phyloP scores from a whole-genome alignment of 2,329 filamentous ascomycete genomes.

The Lasiodiplodia sp. region DNA sequence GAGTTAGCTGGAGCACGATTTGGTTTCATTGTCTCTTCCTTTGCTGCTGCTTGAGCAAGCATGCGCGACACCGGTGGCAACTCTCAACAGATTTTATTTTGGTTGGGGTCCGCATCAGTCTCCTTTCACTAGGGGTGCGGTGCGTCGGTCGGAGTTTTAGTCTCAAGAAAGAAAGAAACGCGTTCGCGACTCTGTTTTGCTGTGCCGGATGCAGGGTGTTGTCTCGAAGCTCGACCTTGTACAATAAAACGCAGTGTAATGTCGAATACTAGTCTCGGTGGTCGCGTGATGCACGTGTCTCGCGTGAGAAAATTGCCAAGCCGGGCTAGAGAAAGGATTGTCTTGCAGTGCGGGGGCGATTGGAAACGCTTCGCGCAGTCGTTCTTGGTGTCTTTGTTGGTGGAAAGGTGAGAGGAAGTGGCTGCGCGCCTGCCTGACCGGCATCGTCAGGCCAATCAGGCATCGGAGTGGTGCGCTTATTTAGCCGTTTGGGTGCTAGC shows the following conservation, averaged over 20 bases:
- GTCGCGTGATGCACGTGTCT: slow-evolving; percentile 9
- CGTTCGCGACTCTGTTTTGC: slow-evolving; percentile 20
- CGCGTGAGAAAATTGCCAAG: slow-evolving; percentile 11
- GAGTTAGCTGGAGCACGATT: slow-evolving; percentile 27
- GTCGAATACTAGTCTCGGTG: slow-evolving; percentile 10
- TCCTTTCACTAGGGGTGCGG: background rate
- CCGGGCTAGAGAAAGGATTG: slow-evolving; percentile 17
- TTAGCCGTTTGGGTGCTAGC: background rate
- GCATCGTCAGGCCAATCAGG: slow-evolving; percentile 14
- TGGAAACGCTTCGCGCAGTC: slow-evolving; percentile 3
- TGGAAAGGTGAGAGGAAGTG: background rate
- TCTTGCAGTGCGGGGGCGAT: slow-evolving; percentile 11
- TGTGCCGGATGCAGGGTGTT: slow-evolving; percentile 23
- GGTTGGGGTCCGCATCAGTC: slow-evolving; percentile 10
- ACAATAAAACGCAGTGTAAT: slow-evolving; percentile 21
- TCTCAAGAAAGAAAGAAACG: slow-evolving; percentile 26
- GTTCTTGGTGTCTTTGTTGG: slow-evolving; percentile 8
- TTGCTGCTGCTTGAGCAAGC: slow-evolving; percentile 1
- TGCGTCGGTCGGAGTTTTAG: slow-evolving; percentile 16
- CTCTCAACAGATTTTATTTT: slow-evolving; percentile 22
- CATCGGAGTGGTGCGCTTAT: background rate
- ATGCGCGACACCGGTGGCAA: slow-evolving; percentile 8
- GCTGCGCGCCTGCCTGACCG: background rate
- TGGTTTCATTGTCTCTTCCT: slow-evolving; percentile 22
- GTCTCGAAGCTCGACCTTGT: slow-evolving; percentile 24